Evolutionary conservation across 148 eudicot genomes (phyloP), one percentile per base, ranked within the genome.

Genomic region (Chenopodium quinoa): DNA sequence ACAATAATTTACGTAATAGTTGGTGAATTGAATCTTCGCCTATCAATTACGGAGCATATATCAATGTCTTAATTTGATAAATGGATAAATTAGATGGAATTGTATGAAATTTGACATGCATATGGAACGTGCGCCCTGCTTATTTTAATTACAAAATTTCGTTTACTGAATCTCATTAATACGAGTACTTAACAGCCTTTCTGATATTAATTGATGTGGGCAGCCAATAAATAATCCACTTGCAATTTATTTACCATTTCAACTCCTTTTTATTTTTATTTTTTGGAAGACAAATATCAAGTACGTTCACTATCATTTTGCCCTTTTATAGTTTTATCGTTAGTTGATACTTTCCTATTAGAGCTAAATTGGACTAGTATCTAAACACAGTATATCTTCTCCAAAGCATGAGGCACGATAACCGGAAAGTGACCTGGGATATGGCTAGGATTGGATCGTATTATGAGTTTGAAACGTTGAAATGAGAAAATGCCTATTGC

Each of bases 341-440:
- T 40, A 40, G 44, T 40, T 40, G 44, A 40, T 40, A 40, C 44
- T 40, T 40, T 40, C 44, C 44, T 4, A 6, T 37, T 37, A 37
- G 40, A 37, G 40, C 44, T 40, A 40, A 48, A 48, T 48, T 48
- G 52, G 14, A 9, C 14, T 32, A 60, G 14, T n/a, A 22, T 31
- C 44, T 40, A 40, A 40, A 40, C 44, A 40, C 5, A 40, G 25
- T 20, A 3, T 77, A 31, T 44, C 7, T 22, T 68, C 73, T 64
- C 80, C 80, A 65, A 66, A 46, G 73, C 31, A 78, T 78, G 80
- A 78, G 80, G 80, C 73, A 23, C 60, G 29, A 78, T 9, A 25
- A 23, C 69, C 52, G 73, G 73, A 78, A 40, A 40, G 44, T 40
- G 44, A 40, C 44, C 44, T 5, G 7, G 40, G 44, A 37, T 37